Evolutionary conservation across 495 filamentous ascomycete species (phyloP).

Genomic region (Hypoxylon lienhwacheense): DNA sequence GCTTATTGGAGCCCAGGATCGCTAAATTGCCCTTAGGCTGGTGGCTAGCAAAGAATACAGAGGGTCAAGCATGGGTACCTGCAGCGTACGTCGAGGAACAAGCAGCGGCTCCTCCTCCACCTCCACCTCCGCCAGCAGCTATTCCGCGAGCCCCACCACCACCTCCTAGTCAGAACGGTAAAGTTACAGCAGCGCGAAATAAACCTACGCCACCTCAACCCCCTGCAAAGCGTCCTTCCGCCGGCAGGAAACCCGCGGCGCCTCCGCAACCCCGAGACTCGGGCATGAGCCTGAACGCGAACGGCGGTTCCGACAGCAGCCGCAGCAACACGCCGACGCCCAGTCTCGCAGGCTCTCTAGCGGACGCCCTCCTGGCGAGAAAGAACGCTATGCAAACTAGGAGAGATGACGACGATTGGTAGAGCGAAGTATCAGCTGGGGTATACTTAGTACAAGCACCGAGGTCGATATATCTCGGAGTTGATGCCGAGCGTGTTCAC

Average conservation of each 20-base stretch:
- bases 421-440: conserved; percentile 26
- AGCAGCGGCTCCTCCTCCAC: conserved; percentile 56
- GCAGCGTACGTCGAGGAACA: conserved; percentile 91
- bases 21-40: conserved; percentile 67
- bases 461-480: too few species aligned
- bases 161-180: conserved; percentile 52
- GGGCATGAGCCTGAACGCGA: conserved; percentile 70
- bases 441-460: neutral
- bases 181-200: conserved; percentile 53
- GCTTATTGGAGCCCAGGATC: conserved; percentile 31
- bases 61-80: conserved; percentile 85
- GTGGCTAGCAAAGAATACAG: conserved; percentile 82
- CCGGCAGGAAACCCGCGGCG: conserved; percentile 65
- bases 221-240: conserved; percentile 80
- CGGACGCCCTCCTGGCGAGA: conserved; percentile 75
- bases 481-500: too few species aligned
- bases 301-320: conserved; percentile 67
- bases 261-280: conserved; percentile 66
- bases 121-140: conserved; percentile 59
- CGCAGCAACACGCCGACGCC: conserved; percentile 66
- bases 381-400: conserved; percentile 66
- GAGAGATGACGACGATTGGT: conserved; percentile 73
- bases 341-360: conserved; percentile 80
- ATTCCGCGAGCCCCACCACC: conserved; percentile 59
- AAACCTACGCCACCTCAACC: conserved; percentile 82